Percentiles rank a stretch among this genome's conserved stretches.
phyloP scores from a whole-genome alignment of 1,284 basidiomycete genomes.

The Termitomyces sp. region DNA sequence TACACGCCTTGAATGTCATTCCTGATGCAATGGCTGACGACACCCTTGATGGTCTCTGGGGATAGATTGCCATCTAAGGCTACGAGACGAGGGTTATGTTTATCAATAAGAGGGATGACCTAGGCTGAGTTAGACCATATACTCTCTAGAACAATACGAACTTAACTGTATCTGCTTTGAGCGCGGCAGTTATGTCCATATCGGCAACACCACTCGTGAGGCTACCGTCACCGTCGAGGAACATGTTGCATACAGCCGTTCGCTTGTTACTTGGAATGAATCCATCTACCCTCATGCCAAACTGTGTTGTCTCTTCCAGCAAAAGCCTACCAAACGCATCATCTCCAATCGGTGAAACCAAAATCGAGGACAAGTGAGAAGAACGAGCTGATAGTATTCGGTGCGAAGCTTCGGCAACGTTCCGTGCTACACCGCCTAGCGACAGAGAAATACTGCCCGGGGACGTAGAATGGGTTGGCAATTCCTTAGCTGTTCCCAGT shows the following conservation, averaged over 20 bases:
- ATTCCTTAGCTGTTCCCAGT: slow-evolving; percentile 23
- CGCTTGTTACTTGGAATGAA: slow-evolving; percentile 44
- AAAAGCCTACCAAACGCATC: slow-evolving; percentile 72
- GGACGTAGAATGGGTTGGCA: slow-evolving; percentile 62
- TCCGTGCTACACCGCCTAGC: slow-evolving; percentile 90
- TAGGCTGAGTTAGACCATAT: slow-evolving; percentile 18
- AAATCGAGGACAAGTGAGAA: slow-evolving; percentile 35
- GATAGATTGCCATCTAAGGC: slow-evolving; percentile 83
- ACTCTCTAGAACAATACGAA: slow-evolving; percentile 2
- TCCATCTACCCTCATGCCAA: slow-evolving; percentile 83
- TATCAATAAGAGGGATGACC: slow-evolving; percentile 40
- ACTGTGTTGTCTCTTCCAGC: slow-evolving; percentile 45
- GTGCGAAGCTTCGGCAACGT: slow-evolving; percentile 87
- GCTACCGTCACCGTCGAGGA: slow-evolving; percentile 70
- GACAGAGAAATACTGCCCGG: slow-evolving; percentile 75
- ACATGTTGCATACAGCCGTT: slow-evolving; percentile 83
- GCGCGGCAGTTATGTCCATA: slow-evolving; percentile 69
- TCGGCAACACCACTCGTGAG: slow-evolving; percentile 86
- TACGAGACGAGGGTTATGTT: slow-evolving; percentile 54
- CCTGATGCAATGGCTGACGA: slow-evolving; percentile 49
- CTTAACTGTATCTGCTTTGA: slow-evolving; percentile 47
- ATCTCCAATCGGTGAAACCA: slow-evolving; percentile 61
- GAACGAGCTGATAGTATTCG: slow-evolving; percentile 45
- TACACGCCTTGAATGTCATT: slow-evolving; percentile 49
- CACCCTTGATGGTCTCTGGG: slow-evolving; percentile 42